Conservation (phyloP, 1,139 yeast species). For the Tardiomyces digboiensis region DNA sequence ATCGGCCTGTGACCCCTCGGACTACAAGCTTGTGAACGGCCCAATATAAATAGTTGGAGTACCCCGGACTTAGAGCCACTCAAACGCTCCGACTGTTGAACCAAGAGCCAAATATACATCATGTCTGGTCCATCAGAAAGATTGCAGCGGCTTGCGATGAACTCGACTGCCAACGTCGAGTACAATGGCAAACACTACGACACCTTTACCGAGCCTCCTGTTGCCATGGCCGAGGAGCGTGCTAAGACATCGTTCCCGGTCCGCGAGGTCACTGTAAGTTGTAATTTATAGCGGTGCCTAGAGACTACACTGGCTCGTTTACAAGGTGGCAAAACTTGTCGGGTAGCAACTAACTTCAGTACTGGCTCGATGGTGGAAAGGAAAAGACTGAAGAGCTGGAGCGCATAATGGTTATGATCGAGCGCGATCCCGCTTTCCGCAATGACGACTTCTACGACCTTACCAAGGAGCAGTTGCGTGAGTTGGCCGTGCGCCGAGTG, state of each 20-base stretch:
- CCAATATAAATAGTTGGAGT: not conserved
- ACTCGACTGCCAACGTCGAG: slow-evolving; percentile 19
- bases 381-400: slow-evolving; percentile 36
- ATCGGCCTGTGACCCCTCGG: not conserved
- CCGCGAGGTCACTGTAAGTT: slow-evolving; percentile 38
- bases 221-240: slow-evolving; percentile 39
- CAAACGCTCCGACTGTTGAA: too few species aligned
- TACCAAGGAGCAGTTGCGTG: slow-evolving; percentile 40
- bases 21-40: not conserved
- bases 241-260: slow-evolving; percentile 36
- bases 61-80: not conserved
- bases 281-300: too few species aligned
- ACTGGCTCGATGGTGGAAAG: slow-evolving; percentile 47
- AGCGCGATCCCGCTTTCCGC: slow-evolving; percentile 47
- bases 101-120: not conserved
- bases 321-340: too few species aligned
- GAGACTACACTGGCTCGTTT: too few species aligned
- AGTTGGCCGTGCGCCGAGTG: slow-evolving; percentile 42
- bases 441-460: slow-evolving; percentile 44
- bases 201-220: slow-evolving; percentile 28
- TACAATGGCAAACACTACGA: slow-evolving; percentile 21
- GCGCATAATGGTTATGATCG: slow-evolving; percentile 37
- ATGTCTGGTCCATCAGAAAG: not conserved
- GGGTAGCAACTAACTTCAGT: too few species aligned
- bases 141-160: slow-evolving; percentile 4